Evolutionary conservation across 371 early-diverging fungal species (phyloP), one percentile per base, ranked within the genome.

Genomic region (Mortierella sp.): DNA sequence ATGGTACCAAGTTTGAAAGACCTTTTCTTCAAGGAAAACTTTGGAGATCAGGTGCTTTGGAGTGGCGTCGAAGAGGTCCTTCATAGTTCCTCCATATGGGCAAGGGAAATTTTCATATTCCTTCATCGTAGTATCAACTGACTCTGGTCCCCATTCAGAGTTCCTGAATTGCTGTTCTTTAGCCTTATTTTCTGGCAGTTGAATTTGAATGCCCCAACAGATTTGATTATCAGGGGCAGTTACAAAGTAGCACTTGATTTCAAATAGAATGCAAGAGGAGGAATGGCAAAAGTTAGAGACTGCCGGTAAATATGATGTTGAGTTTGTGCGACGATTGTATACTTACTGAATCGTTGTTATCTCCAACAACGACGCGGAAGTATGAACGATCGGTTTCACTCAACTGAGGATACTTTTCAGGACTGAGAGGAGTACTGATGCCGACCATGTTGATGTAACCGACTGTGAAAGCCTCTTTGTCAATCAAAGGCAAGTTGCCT

Each of bases 111-210:
- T 36, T n/a, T 62, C 50, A 24, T 57, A 55, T 38, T 65, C 57
- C 24, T 61, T 48, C 33, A 69, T 53, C 76, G 67, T 70, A 45
- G 38, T 28, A 16, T 65, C 70, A n/a, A 61, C 63, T 13, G 67
- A 66, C 24, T 76, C 64, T 3, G 76, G 70, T 15, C 76, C 76
- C 76, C 76, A 76, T 24, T 76, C 76, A 13, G 76, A 65, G 50
- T 65, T 70, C 2, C 58, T 57, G 33, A 70, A 76, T 38, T 55
- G 58, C 19, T 67, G 58, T 13, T 41, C 48, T 45, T 38, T 52
- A 53, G 62, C 65, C 58, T 63, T 48, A 10, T 21, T 21, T 10
- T 53, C 45, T 4, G 55, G 38, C 15, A 70, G n/a, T 19, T 76
- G 76, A 4, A 32, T 32, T 3, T 41, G 50, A 36, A 69, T 22